Evolutionary conservation across 1,139 yeast genomes (phyloP).

Genomic region (Torulaspora pretoriensis): DNA sequence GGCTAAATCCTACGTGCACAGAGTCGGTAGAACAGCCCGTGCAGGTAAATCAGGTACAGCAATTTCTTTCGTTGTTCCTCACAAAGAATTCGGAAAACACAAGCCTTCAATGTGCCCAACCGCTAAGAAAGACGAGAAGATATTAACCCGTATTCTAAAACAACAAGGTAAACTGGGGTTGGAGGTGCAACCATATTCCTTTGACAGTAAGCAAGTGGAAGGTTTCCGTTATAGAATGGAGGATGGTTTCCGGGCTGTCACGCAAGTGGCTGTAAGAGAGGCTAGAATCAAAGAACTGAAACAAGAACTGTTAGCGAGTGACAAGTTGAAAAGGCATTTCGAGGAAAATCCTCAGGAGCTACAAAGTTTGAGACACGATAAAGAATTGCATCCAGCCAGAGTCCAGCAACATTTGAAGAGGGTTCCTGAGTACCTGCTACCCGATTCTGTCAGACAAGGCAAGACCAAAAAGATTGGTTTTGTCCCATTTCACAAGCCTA

Average conservation of each 20-base stretch:
- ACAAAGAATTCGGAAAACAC: slow-evolving; percentile 83
- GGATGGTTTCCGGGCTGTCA: slow-evolving; percentile 94
- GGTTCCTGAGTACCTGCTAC: slow-evolving; percentile 87
- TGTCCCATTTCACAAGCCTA: slow-evolving; percentile 67
- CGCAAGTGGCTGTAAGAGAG: slow-evolving; percentile 84
- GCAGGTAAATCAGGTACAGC: slow-evolving; percentile 97
- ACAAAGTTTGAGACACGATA: slow-evolving; percentile 83
- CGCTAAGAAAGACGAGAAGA: slow-evolving; percentile 82
- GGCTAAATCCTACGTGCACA: slow-evolving; percentile 84
- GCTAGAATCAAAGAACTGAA: slow-evolving; percentile 90
- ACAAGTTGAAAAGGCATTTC: slow-evolving; percentile 87
- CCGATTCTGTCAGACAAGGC: slow-evolving; percentile 66
- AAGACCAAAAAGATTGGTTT: slow-evolving; percentile 58
- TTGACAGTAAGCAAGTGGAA: slow-evolving; percentile 89
- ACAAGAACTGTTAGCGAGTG: slow-evolving; percentile 81
- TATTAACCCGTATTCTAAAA: slow-evolving; percentile 67
- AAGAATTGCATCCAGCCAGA: slow-evolving; percentile 77
- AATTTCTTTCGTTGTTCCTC: slow-evolving; percentile 83
- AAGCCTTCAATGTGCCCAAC: slow-evolving; percentile 67
- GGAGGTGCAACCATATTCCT: slow-evolving; percentile 76
- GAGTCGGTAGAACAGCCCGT: slow-evolving; percentile 97
- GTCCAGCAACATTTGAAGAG: slow-evolving; percentile 82
- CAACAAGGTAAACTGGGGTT: slow-evolving; percentile 74
- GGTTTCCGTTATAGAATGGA: slow-evolving; percentile 96
- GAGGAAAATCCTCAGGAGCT: slow-evolving; percentile 98